Evolutionary conservation across 768 basidiomycete genomes (phyloP), one percentile per base, ranked within the genome.

Genomic region (Stropharia rugosoannulata): DNA sequence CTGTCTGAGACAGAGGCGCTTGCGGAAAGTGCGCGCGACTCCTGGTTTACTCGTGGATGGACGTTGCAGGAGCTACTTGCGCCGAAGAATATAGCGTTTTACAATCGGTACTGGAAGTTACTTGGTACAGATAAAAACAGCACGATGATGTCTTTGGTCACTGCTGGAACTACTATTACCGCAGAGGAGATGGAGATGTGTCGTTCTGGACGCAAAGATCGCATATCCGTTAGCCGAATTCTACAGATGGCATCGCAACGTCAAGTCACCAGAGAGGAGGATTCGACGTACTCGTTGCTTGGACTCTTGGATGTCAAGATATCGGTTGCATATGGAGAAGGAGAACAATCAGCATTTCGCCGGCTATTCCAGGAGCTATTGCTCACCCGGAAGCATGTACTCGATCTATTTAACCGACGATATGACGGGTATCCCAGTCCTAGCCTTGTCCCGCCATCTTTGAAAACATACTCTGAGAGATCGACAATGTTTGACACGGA

Each of bases 31-130:
- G 18, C 18, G 35, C 16, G 18, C 10, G 47, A 49, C 15, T 37
- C 47, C 5, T 49, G 47, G 47, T 49, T 49, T 12, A 36, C 47
- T 15, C 47, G 47, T 19, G 47, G 47, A 8, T 49, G 47, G 47
- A 49, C 47, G 6, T 19, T 49, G 4, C 39, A 51, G 39, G 49
- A 51, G 25, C 49, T 51, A 15, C 38, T 51, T 2, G 49, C 49
- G 18, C 38, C 49, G 4, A 15, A 10, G 2, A 11, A n/a, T 7
- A 40, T 22, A 16, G 25, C 7, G 19, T 51, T 51, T 15, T 51
- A 51, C 40, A 41, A 41, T 41, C 15, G n/a, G 4, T 12, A 19
- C 40, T 41, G 22, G 22, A 0, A 27, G 4, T 12, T 1, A 40
- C 27, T 51, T 25, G 49, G 22, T 27, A 39, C 49, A 2, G 13